Percentiles rank a stretch among this genome's conserved stretches.
These are phyloP conservation scores for Ogataea salicorniae DNA, from an alignment of 805 yeast genomes.

Conservation along the genomic window DNA sequence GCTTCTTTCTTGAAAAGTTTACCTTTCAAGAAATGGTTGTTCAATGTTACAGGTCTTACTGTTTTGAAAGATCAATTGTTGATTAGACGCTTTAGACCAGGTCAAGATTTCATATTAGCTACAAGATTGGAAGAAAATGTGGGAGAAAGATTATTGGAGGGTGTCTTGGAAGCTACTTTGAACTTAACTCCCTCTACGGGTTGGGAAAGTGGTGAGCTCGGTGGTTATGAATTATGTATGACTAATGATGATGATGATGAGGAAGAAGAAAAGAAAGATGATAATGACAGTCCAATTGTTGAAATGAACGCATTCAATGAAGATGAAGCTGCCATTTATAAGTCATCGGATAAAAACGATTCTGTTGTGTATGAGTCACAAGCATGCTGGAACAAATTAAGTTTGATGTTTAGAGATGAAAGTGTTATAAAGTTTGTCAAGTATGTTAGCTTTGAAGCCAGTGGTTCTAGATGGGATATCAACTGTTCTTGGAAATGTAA, in stretches of 20 bases:
- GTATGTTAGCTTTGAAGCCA: constrained; percentile 82
- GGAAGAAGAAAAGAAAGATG: constrained; percentile 38
- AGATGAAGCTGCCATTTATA: constrained; percentile 87
- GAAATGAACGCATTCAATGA: constrained; percentile 20
- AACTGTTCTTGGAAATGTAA: constrained; percentile 73
- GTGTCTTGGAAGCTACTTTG: constrained; percentile 72
- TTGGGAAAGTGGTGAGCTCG: constrained; percentile 86
- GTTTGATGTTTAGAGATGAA: constrained; percentile 75
- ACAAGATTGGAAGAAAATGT: constrained; percentile 39
- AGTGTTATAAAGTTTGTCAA: constrained; percentile 88
- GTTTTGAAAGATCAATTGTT: constrained; percentile 64
- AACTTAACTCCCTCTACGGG: constrained; percentile 75
- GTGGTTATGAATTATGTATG: constrained; percentile 95
- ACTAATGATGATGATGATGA: constrained; percentile 43
- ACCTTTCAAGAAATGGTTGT: constrained; percentile 67
- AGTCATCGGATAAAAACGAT: constrained; percentile 59
- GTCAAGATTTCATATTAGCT: constrained; percentile 88
- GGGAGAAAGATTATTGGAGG: constrained; percentile 41
- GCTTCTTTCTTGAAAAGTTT: constrained; percentile 54
- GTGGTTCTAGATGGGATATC: constrained; percentile 92
- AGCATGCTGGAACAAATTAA: constrained; percentile 79
- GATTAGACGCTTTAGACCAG: constrained; percentile 89
- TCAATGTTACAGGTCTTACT: constrained; percentile 52
- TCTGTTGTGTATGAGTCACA: constrained; percentile 74
- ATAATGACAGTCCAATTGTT: constrained; percentile 31